phyloP scores from a whole-genome alignment of 495 filamentous ascomycete species.

The Xylaria longipes region DNA sequence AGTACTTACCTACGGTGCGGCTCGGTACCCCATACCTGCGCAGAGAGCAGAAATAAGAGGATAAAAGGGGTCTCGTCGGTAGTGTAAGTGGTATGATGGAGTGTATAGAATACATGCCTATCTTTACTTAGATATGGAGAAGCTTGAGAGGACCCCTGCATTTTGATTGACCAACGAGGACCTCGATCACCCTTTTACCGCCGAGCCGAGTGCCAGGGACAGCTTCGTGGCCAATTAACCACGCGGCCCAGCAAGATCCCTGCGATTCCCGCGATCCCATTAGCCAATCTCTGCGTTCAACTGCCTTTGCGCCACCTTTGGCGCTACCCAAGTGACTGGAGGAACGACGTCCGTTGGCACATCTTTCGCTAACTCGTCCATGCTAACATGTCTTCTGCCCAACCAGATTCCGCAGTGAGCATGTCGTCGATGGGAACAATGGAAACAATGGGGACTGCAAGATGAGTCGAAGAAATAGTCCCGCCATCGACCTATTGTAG shows the following conservation, averaged over 20 bases:
- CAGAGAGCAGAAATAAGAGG: background rate
- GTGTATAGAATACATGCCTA: conserved; percentile 11
- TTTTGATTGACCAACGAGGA: conserved; percentile 19
- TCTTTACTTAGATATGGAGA: background rate
- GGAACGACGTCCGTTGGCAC: conserved; percentile 27
- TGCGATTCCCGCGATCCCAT: conserved; percentile 13
- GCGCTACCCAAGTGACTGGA: conserved; percentile 27
- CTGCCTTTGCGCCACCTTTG: conserved; percentile 19
- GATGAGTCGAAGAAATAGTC: conserved; percentile 20
- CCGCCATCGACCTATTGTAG: conserved; percentile 5
- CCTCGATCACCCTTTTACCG: conserved; percentile 27
- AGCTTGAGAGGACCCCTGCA: conserved; percentile 21
- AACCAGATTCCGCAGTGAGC: conserved; percentile 20
- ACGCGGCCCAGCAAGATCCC: conserved; percentile 19
- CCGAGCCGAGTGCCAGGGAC: conserved; percentile 28
- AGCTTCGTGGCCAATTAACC: conserved; percentile 23
- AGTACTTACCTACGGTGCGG: background rate
- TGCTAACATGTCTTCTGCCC: conserved; percentile 18
- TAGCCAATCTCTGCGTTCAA: conserved; percentile 22
- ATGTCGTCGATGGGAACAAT: conserved; percentile 22
- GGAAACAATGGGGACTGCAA: conserved; percentile 13
- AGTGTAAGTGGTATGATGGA: conserved; percentile 13
- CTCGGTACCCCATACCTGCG: conserved; percentile 5
- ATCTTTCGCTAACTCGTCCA: conserved; percentile 22
- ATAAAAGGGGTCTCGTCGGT: background rate